Evolutionary conservation across 257 asterid genomes (phyloP).

Genomic region (Penstemon davidsonii): DNA sequence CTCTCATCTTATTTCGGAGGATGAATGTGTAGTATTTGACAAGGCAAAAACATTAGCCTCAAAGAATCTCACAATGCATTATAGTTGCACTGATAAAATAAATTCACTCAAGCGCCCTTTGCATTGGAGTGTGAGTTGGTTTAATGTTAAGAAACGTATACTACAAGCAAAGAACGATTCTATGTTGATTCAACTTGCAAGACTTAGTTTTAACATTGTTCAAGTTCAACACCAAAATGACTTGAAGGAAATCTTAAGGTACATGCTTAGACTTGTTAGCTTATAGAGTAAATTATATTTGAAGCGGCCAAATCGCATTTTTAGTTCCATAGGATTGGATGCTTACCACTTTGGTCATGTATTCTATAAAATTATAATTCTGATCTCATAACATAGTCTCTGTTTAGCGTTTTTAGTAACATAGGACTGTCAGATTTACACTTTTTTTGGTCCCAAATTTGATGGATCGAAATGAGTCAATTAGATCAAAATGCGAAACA

Average conservation of each 20-base stretch:
- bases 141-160: constrained; percentile 39
- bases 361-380: too few relatives aligned
- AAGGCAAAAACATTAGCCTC: constrained; percentile 14
- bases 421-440: too few relatives aligned
- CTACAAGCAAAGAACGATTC: constrained; percentile 3
- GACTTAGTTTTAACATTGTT: constrained; percentile 54
- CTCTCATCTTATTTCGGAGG: constrained; percentile 42
- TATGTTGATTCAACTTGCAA: constrained; percentile 40
- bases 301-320: too few relatives aligned
- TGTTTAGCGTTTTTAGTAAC: too few relatives aligned
- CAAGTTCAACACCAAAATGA: constrained; percentile 59
- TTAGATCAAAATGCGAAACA: too few relatives aligned
- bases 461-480: too few relatives aligned
- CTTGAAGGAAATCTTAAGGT: constrained; percentile 54
- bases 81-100: not conserved
- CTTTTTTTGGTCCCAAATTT: too few relatives aligned
- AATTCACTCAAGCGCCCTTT: constrained; percentile 29
- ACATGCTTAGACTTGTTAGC: not conserved
- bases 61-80: not conserved
- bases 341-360: too few relatives aligned
- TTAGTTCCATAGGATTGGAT: too few relatives aligned
- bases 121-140: constrained; percentile 57
- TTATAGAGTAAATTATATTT: too few relatives aligned
- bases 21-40: constrained; percentile 30
- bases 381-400: too few relatives aligned